Evolutionary conservation across 208 protist genomes (phyloP), one percentile per base, ranked within the genome.

Genomic region (Herpetomonas samuelpessoai): DNA sequence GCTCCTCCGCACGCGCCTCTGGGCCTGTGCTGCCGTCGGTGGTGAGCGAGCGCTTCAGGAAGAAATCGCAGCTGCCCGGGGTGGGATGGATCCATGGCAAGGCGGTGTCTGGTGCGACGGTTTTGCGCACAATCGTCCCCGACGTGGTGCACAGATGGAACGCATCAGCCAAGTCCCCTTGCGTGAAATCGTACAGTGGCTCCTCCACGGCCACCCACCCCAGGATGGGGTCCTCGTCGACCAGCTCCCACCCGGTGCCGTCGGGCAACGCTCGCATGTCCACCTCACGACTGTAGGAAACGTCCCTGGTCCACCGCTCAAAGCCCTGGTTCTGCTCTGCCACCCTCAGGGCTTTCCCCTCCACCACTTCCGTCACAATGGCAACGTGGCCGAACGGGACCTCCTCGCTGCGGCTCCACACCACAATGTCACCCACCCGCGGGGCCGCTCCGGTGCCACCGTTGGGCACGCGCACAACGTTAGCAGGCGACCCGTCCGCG

Each of bases 291-390:
- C 75, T 88, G 72, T 68, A 90, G 22, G 67, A 62, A 48, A 62
- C 48, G n/a, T 65, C 73, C 25, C 63, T 27, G 2, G 70, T 57
- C 81, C 80, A 93, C 52, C 46, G 31, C 54, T 76, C 62, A 57
- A 86, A 91, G 18, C 67, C 76, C 27, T 87, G 62, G 55, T 88
- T 91, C 57, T 93, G 83, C 73, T 93, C 86, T 9, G 83, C 81
- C 18, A 89, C 58, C 12, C 71, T 60, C 45, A 91, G 63, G 41
- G 54, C 29, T 16, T 59, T 58, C 12, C 64, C 45, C 10, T 44
- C 44, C 25, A 75, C 56, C 35, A 54, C 28, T 46, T 82, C 72
- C 19, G 66, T 80, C 18, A 91, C 81, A 30, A 89, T 60, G 12
- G 78, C 83, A 2, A 81, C 70, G 62, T 91, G 83, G 19, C 81